Evolutionary conservation across 441 rosid genomes (phyloP), one percentile per base, ranked within the genome.

Genomic region (Euphorbia corollata): DNA sequence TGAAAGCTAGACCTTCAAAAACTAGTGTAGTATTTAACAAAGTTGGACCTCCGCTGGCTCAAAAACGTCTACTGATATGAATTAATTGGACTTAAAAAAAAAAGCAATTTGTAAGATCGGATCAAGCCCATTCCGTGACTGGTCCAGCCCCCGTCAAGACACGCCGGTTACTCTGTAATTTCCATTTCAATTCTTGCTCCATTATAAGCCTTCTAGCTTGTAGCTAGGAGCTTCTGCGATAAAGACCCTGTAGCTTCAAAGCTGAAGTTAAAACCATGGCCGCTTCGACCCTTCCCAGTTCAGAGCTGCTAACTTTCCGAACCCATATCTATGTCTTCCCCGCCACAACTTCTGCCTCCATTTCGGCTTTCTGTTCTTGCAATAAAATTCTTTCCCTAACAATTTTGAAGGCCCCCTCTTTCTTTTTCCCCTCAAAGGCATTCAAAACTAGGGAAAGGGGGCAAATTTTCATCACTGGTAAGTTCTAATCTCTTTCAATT

Each of bases 391-490:
- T 68, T 20, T 4, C 70, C 36, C 68, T 55, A 39, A 12, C 67
- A 51, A 51, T 57, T 39, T 68, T 71, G 69, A 68, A 69, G 73
- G 15, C 19, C 54, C 74, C 61, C 12, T 20, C 60, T 58, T 1
- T 47, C 64, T 27, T 68, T 74, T 62, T 64, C 10, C 48, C 75
- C 51, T 41, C 63, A 62, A 55, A 61, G 61, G 69, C 62, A 41
- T 75, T 68, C 64, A 74, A 64, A 50, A 68, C 54, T 7, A 78
- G 62, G 60, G 50, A 18, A 68, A 74, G 57, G 43, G 63, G 51
- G 57, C 67, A 59, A 74, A 32, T 20, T 59, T 73, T 73, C 41
- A 73, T 63, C 68, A 53, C 50, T 63, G 16, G 83, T 80, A 73
- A 77, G 86, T 72, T 32, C 55, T 43, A 34, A 16, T 19, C 45